Evolutionary conservation across 2,329 filamentous ascomycete species (phyloP), one percentile per base, ranked within the genome.

Genomic region (Chaetomium sp.): DNA sequence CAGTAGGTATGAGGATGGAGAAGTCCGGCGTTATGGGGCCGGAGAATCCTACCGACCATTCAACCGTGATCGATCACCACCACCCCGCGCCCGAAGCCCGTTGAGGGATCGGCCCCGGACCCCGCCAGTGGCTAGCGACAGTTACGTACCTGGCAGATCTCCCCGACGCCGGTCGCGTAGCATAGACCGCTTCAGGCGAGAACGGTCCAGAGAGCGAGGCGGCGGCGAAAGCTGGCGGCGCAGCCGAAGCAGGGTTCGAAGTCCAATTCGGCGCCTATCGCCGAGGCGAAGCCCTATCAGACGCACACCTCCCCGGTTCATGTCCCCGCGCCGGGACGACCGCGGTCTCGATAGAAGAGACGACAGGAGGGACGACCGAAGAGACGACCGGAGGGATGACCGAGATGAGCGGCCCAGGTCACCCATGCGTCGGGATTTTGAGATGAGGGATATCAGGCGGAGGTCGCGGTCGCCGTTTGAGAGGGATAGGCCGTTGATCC

Each of bases 31-130:
- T 71, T 87, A 87, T 73, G 85, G 85, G 59, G 85, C 85, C 13
- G 85, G 85, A 65, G 85, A 87, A 75, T 86, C 84, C 45, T 87
- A 85, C 79, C 78, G 85, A 65, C 85, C 85, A 12, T 86, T 83
- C 65, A 85, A 85, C 60, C 71, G 71, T n/a, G 72, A 75, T 51
- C 69, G 74, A 33, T 74, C 72, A 21, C 73, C 74, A n/a, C 73
- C 74, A 64, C 69, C 70, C 31, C 60, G 71, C 33, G 65, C 63
- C 10, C 62, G 74, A 29, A 72, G 70, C 62, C 70, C 68, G 3
- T 56, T 71, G 4, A 74, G 79, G 78, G 60, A 76, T 74, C 61
- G 73, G 66, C 70, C 67, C 42, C 70, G 72, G 8, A 71, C 72
- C 38, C 74, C 74, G 0, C 67, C 74, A 2, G 66, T 69, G 9